Conservation (phyloP, 148 eudicot species). For the Limonium bicolor region DNA sequence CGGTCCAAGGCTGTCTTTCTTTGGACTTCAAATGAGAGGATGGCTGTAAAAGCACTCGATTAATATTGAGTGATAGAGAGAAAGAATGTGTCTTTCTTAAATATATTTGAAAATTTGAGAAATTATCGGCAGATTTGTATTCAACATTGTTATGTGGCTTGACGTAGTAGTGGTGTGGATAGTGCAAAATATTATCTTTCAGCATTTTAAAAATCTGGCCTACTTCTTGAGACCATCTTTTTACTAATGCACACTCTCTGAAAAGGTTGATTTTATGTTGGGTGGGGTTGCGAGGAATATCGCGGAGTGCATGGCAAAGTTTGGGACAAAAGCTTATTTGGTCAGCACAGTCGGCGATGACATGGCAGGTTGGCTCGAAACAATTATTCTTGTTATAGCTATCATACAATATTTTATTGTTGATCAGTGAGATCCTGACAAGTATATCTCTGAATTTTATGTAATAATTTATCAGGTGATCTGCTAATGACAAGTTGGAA, state of each 20-base stretch:
- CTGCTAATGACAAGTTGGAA: slow-evolving; percentile 58
- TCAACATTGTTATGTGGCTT: not conserved
- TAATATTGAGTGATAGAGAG: no score
- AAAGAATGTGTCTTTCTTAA: no score
- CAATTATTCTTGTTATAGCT: not conserved
- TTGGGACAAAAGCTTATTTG: slow-evolving; percentile 59
- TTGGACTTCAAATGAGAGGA: not conserved
- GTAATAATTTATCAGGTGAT: slow-evolving; percentile 52
- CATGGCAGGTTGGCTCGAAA: slow-evolving; percentile 45
- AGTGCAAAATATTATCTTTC: no score
- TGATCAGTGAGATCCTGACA: not conserved
- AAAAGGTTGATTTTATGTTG: slow-evolving; percentile 45
- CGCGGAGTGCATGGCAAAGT: slow-evolving; percentile 80
- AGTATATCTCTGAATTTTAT: slow-evolving; percentile 4
- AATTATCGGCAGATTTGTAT: no score
- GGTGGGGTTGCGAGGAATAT: slow-evolving; percentile 97
- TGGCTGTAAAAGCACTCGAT: no score
- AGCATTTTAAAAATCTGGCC: no score
- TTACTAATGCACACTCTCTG: not conserved
- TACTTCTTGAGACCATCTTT: not conserved
- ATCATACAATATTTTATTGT: not conserved
- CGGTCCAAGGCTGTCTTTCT: not conserved
- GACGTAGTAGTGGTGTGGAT: not conserved
- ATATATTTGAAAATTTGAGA: no score
- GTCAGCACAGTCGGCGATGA: slow-evolving; percentile 82